A percentile compares a stretch with the other conserved stretches of the same genome.
Evolutionary conservation across 495 filamentous ascomycete genomes (phyloP).

Genomic region (Daldinia concentrica): DNA sequence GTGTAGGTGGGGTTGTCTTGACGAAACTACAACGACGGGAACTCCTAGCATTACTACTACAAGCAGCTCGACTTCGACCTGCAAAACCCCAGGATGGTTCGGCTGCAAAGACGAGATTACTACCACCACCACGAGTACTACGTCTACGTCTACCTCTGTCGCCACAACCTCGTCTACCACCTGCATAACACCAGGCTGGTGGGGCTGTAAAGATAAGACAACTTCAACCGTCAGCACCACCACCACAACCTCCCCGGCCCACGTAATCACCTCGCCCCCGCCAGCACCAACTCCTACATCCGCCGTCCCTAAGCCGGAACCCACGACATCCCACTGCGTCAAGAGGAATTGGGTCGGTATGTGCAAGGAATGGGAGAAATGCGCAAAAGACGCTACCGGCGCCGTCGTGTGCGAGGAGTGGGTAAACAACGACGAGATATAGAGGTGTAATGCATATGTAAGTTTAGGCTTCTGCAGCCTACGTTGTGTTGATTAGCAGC

Average conservation of each 20-base stretch:
- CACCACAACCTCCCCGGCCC: constrained; percentile 42
- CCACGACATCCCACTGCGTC: constrained; percentile 47
- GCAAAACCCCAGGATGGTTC: constrained; percentile 73
- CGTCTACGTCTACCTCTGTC: constrained; percentile 56
- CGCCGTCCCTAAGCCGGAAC: constrained; percentile 28
- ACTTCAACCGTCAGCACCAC: constrained; percentile 44
- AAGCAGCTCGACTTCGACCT: constrained; percentile 58
- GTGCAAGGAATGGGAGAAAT: constrained; percentile 52
- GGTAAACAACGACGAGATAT: constrained; percentile 45
- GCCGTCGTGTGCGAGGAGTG: constrained; percentile 15
- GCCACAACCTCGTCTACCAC: constrained; percentile 59
- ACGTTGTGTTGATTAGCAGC: neutral
- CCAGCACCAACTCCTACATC: constrained; percentile 41
- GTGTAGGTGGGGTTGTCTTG: constrained; percentile 69
- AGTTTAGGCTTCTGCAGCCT: neutral
- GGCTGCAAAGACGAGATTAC: constrained; percentile 66
- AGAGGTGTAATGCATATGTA: constrained; percentile 12
- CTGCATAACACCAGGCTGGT: constrained; percentile 72
- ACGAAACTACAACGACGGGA: constrained; percentile 63
- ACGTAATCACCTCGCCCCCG: constrained; percentile 51
- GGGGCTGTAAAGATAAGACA: constrained; percentile 63
- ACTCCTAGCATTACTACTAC: constrained; percentile 55
- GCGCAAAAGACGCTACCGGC: neutral
- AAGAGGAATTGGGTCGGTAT: constrained; percentile 53
- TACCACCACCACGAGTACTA: constrained; percentile 38